Evolutionary conservation across 1,284 basidiomycete species (phyloP).

Genomic region (Cutaneotrichosporon sp.): DNA sequence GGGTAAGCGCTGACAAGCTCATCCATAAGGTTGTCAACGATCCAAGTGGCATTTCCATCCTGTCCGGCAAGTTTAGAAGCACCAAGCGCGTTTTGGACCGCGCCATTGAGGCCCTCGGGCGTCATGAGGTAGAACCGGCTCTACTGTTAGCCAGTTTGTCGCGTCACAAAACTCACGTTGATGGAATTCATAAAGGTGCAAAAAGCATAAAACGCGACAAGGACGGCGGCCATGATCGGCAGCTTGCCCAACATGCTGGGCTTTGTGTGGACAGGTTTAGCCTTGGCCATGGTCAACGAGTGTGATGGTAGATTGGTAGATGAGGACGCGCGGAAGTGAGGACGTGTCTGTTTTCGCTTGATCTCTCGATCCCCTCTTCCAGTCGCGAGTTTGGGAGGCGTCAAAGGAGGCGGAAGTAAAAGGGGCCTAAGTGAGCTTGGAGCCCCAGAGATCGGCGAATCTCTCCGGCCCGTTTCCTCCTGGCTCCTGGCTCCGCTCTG

Average conservation of each 20-base stretch:
- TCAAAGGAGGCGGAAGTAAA: no score
- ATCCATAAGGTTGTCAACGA: slow-evolving; percentile 58
- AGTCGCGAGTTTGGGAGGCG: no score
- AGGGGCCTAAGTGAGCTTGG: no score
- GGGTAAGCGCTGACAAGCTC: slow-evolving; percentile 67
- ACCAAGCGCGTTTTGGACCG: slow-evolving; percentile 66
- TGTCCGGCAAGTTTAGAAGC: slow-evolving; percentile 40
- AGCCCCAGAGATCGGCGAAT: no score
- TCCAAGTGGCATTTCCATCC: slow-evolving; percentile 53
- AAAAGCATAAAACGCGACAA: slow-evolving; percentile 27
- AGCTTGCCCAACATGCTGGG: slow-evolving; percentile 9
- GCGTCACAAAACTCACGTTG: slow-evolving; percentile 24
- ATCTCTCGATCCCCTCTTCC: no score
- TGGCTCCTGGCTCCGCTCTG: no score
- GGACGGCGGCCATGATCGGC: slow-evolving; percentile 17
- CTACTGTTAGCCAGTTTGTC: slow-evolving; percentile 27
- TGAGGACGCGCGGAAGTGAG: no score
- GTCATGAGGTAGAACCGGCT: slow-evolving; percentile 66
- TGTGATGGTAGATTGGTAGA: no score
- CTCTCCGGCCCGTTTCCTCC: no score
- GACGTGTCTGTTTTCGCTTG: no score
- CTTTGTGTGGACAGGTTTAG: neutral
- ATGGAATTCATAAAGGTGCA: slow-evolving; percentile 28
- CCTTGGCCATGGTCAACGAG: slow-evolving; percentile 1
- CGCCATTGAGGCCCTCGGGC: slow-evolving; percentile 59